Evolutionary conservation across 306 rosid genomes (phyloP), one percentile per base, ranked within the genome.

Genomic region (Delonix regia): DNA sequence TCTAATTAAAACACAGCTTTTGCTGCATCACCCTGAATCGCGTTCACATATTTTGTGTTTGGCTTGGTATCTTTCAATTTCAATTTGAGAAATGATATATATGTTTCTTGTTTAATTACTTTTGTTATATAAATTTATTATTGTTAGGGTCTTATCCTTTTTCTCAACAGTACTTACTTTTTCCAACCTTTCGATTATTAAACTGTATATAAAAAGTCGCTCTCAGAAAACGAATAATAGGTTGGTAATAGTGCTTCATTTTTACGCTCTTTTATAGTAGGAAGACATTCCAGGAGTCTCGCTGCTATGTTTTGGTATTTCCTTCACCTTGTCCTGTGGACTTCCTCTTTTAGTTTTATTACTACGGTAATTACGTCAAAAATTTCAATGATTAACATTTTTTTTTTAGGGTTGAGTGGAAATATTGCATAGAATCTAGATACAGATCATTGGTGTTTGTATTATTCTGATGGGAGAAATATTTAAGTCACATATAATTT

Each of bases 261-360:
- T 81, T 81, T 78, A 78, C 82, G 77, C 61, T 33, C 28, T 81
- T 75, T 71, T 34, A 34, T 33, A 33, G 60, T 45, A 60, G 66
- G 44, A 51, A 71, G 57, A 85, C 80, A 82, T 80, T 82, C 82
- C 65, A 57, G 18, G 56, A 45, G 61, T 38, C 33, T 60, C 70
- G 42, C 49, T 22, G 65, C 30, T 49, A 28, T 45, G 63, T 30
- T 55, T 27, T 44, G 30, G 41, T 16, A 70, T 49, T 51, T 70
- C 60, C 60, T 60, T 30, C 16, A 27, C 55, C 21, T 61, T 28
- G 69, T 19, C 27, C 44, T 41, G 27, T 18, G 52, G 9, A 24
- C 65, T 55, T 19, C 28, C 36, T 19, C 24, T 77, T 73, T 72
- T 24, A 14, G 9, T 39, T 52, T 36, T 7, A 66, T 56, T 30